A percentile compares a stretch with the other conserved stretches of the same genome.
phyloP scores from a whole-genome alignment of 73 alveolate genomes.

The Paraurostyla sp. region DNA sequence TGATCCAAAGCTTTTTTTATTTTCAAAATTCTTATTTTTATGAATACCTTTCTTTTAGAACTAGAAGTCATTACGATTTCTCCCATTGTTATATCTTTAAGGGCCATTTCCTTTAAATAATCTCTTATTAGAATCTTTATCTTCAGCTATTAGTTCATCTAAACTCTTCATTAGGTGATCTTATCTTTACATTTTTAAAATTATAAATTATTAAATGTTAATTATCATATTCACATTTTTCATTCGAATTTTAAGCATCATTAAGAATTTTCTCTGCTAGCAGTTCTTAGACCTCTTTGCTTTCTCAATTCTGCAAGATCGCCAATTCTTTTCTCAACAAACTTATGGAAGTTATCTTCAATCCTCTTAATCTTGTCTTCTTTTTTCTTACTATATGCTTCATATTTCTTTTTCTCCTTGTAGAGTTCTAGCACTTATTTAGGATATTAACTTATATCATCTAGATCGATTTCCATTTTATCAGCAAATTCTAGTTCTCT shows the following conservation, averaged over 20 bases:
- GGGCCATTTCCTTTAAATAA: too few relatives aligned
- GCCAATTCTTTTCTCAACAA: constrained; percentile 62
- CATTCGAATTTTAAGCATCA: neutral
- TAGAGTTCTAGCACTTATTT: constrained; percentile 65
- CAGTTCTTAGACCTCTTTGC: constrained; percentile 48
- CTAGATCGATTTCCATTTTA: constrained; percentile 67
- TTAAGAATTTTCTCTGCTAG: neutral
- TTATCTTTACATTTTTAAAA: neutral
- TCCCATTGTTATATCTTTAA: too few relatives aligned
- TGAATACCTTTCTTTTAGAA: neutral
- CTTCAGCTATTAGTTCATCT: neutral
- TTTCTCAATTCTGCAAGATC: constrained; percentile 64
- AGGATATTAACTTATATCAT: constrained; percentile 69
- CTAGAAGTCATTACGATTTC: neutral
- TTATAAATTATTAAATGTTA: too few relatives aligned
- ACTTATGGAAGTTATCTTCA: constrained; percentile 69
- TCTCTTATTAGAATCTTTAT: neutral
- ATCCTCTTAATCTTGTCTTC: constrained; percentile 62
- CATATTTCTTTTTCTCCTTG: constrained; percentile 70
- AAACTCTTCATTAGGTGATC: neutral
- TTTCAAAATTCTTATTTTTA: neutral
- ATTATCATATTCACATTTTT: neutral
- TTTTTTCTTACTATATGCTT: constrained; percentile 59
- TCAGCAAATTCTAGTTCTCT: constrained; percentile 68
- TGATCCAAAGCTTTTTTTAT: neutral